phyloP scores from a whole-genome alignment of 768 basidiomycete genomes.

The Tricholoma terreum region DNA sequence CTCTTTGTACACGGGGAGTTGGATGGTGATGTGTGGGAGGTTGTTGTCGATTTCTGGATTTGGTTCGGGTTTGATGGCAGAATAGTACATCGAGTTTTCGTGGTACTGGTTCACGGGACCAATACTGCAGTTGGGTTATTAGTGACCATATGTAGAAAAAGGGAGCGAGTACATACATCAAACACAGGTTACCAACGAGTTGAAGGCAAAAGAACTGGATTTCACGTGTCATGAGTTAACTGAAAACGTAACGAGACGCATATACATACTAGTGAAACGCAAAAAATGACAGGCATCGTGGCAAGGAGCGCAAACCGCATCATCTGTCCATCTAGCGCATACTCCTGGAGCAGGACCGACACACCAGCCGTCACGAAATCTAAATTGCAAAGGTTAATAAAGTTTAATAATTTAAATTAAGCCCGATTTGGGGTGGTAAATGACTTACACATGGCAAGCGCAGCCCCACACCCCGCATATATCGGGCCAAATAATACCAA shows the following conservation, averaged over 20 bases:
- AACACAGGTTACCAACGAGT: constrained; percentile 61
- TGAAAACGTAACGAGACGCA: background rate
- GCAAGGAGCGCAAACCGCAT: constrained; percentile 63
- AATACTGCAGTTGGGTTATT: constrained; percentile 32
- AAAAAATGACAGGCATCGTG: constrained; percentile 70
- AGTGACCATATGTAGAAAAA: constrained; percentile 17
- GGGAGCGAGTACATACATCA: constrained; percentile 37
- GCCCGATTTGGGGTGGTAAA: background rate
- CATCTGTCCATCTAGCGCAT: constrained; percentile 57
- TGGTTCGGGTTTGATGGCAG: constrained; percentile 61
- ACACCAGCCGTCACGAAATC: constrained; percentile 65
- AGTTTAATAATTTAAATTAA: background rate
- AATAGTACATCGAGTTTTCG: constrained; percentile 82
- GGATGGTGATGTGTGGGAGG: constrained; percentile 76
- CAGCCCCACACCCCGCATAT: constrained; percentile 68
- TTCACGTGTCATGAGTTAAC: background rate
- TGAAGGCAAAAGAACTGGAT: constrained; percentile 74
- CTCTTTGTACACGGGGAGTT: constrained; percentile 89
- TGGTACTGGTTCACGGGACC: constrained; percentile 86
- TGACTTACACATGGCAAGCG: constrained; percentile 55
- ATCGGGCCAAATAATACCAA: constrained; percentile 62
- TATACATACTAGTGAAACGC: constrained; percentile 64
- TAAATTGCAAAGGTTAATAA: background rate
- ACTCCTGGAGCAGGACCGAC: constrained; percentile 63
- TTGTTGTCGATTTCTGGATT: constrained; percentile 66